Base-by-base conservation (phyloP, 1,284 basidiomycete species). In the Ceratobasidium sp. region DNA sequence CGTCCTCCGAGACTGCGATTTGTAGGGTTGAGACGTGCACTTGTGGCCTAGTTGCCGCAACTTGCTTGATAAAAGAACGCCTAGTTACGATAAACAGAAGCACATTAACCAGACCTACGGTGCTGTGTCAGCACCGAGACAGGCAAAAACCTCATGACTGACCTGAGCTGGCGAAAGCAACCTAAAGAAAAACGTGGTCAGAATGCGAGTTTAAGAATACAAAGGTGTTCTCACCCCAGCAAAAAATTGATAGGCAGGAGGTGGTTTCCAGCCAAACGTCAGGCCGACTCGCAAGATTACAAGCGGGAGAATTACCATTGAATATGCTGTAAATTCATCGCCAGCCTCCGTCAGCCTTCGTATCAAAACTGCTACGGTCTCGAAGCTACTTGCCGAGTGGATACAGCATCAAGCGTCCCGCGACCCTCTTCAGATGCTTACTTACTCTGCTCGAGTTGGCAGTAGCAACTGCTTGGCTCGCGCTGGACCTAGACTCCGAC, bases 1-100 rank as follows among this genome's bases (percentile, higher is more conserved):
- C 16, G 23, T 62, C 70, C 27, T 73, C 70, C 12, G 62, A 38
- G 16, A 73, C 44, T 14, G 70, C 60, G 23, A 73, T 57, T 50
- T 73, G 70, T 10, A 62, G 70, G 10, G 70, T 73, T 14, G 48
- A 30, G 5, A 73, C 57, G 50, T 73, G 70, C 33, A 73, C 38
- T 20, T 57, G 55, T 4, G 70, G 38, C 27, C 55, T 55, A 38
- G 62, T 30, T 14, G 57, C 33, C 10, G 70, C 70, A 10, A 62
- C 70, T 35, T 60, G 55, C 48, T 73, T 55, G 20, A 73, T 62
- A 48, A 73, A 73, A 6, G 70, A 73, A 62, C 62, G 70, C 35
- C 70, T 55, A 41, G 70, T 73, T n/a, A 41, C 57, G 27, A 62
- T 73, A 27, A 73, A 73, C 33, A 62, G 57, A 62, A 73, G 20